These are phyloP conservation scores for Ailanthus altissimus DNA, from an alignment of 345 rosid genomes.

Conservation along the genomic window DNA sequence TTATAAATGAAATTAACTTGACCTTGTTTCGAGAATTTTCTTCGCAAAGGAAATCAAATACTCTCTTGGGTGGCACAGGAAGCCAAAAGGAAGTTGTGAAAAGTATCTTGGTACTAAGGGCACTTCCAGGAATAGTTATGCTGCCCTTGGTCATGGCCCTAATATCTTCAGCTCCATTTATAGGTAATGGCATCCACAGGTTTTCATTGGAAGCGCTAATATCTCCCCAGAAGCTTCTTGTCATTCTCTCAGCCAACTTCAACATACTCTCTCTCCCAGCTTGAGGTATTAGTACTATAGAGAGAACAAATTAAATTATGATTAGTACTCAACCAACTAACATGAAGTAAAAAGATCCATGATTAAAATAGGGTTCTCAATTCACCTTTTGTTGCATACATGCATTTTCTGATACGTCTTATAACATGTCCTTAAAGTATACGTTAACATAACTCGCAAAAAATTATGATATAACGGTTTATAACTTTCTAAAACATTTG, in stretches of 20 bases:
- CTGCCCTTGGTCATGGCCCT: slow-evolving; percentile 27
- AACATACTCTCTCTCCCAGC: slow-evolving; percentile 38
- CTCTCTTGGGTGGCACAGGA: slow-evolving; percentile 22
- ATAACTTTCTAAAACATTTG: neutral
- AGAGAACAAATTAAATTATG: neutral
- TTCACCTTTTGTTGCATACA: too few relatives aligned
- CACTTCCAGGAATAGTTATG: slow-evolving; percentile 1
- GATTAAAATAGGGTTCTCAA: too few relatives aligned
- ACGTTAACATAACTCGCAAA: too few relatives aligned
- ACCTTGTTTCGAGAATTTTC: slow-evolving; percentile 39
- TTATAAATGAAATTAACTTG: neutral
- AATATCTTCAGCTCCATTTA: slow-evolving; percentile 27
- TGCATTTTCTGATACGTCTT: too few relatives aligned
- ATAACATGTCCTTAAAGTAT: too few relatives aligned
- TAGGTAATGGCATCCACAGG: slow-evolving; percentile 36
- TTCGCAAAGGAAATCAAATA: slow-evolving; percentile 37
- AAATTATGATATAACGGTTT: too few relatives aligned
- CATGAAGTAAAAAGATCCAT: neutral
- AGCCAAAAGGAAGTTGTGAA: slow-evolving; percentile 41
- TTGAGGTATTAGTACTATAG: slow-evolving; percentile 15
- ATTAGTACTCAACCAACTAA: neutral
- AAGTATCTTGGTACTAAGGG: slow-evolving; percentile 21
- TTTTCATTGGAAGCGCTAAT: slow-evolving; percentile 21
- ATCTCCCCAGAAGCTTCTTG: slow-evolving; percentile 32
- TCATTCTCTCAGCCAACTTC: slow-evolving; percentile 44